These are phyloP conservation scores for Tothia fuscella DNA, from an alignment of 2,329 filamentous ascomycete species.

Conservation along the genomic window DNA sequence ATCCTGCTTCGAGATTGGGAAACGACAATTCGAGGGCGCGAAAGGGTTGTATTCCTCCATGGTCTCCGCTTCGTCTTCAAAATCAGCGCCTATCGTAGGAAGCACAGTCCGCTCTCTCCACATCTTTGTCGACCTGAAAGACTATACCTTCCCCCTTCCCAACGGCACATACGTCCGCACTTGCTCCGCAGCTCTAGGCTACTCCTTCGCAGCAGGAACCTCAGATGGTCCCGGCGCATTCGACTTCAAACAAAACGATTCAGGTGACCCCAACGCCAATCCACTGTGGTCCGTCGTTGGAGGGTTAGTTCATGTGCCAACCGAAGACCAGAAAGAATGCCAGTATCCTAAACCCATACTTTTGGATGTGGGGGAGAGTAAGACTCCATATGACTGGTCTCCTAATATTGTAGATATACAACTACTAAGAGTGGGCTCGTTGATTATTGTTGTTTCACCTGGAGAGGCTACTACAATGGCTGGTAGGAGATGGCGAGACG, in stretches of 20 bases:
- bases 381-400: constrained; percentile 69
- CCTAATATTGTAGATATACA: constrained; percentile 90
- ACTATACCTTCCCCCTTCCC: constrained; percentile 59
- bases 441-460: constrained; percentile 72
- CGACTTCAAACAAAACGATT: constrained; percentile 84
- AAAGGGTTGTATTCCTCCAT: constrained; percentile 27
- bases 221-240: constrained; percentile 84
- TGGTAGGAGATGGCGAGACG: constrained; percentile 71
- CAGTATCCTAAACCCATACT: constrained; percentile 76
- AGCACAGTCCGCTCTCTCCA: constrained; percentile 69
- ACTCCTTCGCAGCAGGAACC: constrained; percentile 86
- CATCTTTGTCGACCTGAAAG: constrained; percentile 70
- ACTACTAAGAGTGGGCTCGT: constrained; percentile 67
- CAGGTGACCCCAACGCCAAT: constrained; percentile 58
- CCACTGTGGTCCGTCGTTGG: constrained; percentile 73
- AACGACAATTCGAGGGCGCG: constrained; percentile 56
- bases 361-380: constrained; percentile 76
- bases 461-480: constrained; percentile 91
- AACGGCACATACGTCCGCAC: constrained; percentile 62
- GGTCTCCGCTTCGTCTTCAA: constrained; percentile 12
- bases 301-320: constrained; percentile 58
- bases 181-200: constrained; percentile 79
- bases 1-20: constrained; percentile 65
- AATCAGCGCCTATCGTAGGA: constrained; percentile 41
- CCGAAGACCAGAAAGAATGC: constrained; percentile 57